Base-by-base conservation (phyloP, 148 eudicot species). In the Polygonum maritimum region DNA sequence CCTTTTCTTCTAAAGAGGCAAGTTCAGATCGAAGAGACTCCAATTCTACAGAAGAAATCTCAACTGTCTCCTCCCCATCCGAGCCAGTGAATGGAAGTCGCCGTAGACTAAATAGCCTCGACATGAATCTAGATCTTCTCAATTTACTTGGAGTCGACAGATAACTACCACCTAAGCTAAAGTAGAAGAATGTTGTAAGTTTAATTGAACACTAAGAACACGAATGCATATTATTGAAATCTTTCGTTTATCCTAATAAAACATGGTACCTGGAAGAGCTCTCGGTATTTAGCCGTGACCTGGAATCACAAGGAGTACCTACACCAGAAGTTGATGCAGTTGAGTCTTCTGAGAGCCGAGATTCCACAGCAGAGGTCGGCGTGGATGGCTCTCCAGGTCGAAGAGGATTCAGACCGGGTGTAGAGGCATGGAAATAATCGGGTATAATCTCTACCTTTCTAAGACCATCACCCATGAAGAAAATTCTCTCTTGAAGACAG, bases 391-490 rank as follows among this genome's bases (percentile, higher is more conserved):
- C 79, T 76, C 79, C 79, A 40, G 60, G 79, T 74, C 72, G 77
- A 75, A 18, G 69, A 77, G 83, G 74, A 47, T 79, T 83, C 65
- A 48, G 44, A 78, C 62, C 52, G 26, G 88, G 80, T 54, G 86
- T 62, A 69, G 87, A 81, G 55, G 80, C 82, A 76, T 85, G 82
- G 83, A 95, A 95, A 83, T 95, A 88, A 81, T 95, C 90, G 26
- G 90, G 82, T 76, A 87, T 84, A 26, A 95, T 75, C 78, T 92
- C 86, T 81, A 92, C 67, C 51, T 87, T 88, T 70, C 78, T 81
- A 76, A 87, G 89, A 71, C 94, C 91, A 86, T 90, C 98, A 84
- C 88, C 98, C 98, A 94, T 94, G 79, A 88, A 85, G 83, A 36
- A 77, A 77, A 21, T 47, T 69, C 21, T 18, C 49, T 47, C 41